phyloP scores from a whole-genome alignment of 306 rosid genomes.

The Gastrolobium villosum region DNA sequence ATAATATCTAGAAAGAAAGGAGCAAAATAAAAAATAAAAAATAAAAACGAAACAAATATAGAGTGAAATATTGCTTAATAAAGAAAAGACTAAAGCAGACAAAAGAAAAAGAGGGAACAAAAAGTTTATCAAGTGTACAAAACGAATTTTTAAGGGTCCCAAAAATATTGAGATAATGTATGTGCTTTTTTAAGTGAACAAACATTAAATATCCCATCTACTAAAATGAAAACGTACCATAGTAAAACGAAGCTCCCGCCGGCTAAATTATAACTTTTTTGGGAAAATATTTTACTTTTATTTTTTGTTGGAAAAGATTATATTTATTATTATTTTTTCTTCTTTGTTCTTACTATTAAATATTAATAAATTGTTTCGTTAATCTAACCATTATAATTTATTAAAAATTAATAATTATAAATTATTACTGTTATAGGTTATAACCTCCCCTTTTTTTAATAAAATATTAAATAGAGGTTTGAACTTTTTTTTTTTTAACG shows the following conservation, averaged over 20 bases:
- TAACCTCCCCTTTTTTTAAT: no score
- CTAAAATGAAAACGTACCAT: not conserved
- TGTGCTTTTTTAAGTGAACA: not conserved
- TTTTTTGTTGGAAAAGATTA: no score
- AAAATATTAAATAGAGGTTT: no score
- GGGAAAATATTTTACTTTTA: no score
- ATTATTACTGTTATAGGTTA: no score
- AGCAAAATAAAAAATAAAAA: not conserved
- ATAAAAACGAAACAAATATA: not conserved
- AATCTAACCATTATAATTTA: no score
- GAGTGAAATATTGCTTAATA: slow-evolving; percentile 12
- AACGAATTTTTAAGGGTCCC: slow-evolving; percentile 50
- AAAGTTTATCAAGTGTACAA: slow-evolving; percentile 32
- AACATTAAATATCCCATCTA: not conserved
- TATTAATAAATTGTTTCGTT: no score
- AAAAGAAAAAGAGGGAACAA: slow-evolving; percentile 8
- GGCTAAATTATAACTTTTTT: no score
- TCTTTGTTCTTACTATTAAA: no score
- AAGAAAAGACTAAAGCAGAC: slow-evolving; percentile 10
- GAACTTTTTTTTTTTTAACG: no score
- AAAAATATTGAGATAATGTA: slow-evolving; percentile 34
- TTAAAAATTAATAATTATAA: no score
- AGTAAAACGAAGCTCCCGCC: not conserved
- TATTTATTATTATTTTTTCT: no score
- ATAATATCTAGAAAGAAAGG: not conserved